Evolutionary conservation across 2,329 filamentous ascomycete genomes (phyloP).

Genomic region (Corinectria fuckeliana): DNA sequence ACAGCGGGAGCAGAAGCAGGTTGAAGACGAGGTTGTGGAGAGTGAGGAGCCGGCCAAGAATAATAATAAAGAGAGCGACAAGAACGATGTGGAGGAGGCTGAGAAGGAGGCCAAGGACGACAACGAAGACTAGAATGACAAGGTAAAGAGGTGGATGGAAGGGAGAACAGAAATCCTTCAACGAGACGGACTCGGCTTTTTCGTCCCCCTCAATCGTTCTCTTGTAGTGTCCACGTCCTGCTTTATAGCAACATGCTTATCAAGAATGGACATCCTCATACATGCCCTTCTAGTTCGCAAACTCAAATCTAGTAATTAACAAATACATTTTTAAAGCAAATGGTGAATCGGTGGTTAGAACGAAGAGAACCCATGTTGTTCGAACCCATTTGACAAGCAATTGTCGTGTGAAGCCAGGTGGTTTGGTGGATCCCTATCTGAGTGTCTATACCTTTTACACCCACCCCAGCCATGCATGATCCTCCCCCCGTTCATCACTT

Average conservation of each 20-base stretch:
- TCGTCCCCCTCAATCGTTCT: too few relatives aligned
- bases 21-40: neutral
- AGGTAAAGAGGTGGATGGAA: neutral
- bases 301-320: too few relatives aligned
- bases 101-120: neutral
- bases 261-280: neutral
- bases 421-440: neutral
- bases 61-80: conserved; percentile 7
- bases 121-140: neutral
- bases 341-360: neutral
- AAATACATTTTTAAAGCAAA: too few relatives aligned
- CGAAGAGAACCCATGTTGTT: too few relatives aligned
- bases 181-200: too few relatives aligned
- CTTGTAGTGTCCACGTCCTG: too few relatives aligned
- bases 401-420: neutral
- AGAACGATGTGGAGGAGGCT: neutral
- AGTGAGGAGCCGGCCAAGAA: neutral
- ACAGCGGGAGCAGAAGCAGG: conserved; percentile 42
- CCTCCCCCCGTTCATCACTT: conserved; percentile 29
- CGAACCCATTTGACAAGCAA: neutral
- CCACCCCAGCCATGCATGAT: conserved; percentile 1
- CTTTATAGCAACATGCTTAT: too few relatives aligned
- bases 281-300: too few relatives aligned
- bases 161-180: too few relatives aligned
- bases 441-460: neutral